Evolutionary conservation across 2,329 filamentous ascomycete species (phyloP), one percentile per base, ranked within the genome.

Genomic region (Colletotrichum lini): DNA sequence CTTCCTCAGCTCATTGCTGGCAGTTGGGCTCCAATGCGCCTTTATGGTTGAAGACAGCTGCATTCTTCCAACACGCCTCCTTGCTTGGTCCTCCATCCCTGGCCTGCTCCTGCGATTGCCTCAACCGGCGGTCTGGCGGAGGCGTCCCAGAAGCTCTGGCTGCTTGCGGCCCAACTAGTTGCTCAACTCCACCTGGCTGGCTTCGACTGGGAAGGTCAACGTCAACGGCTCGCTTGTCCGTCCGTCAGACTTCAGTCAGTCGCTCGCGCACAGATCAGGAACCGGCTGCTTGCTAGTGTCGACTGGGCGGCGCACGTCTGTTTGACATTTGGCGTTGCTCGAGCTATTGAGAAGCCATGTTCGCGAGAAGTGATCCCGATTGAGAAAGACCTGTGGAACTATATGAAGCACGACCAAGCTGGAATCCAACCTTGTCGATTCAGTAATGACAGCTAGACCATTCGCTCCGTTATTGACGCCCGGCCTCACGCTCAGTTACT

Each of bases 101-200:
- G 26, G 50, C 35, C 23, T 57, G 26, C 40, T 42, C 63, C 62
- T 26, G 21, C 47, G 21, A 42, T 53, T 53, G 47, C 47, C 61
- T 56, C 50, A 64, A 70, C 47, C 64, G 64, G 68, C 40, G 16
- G 50, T 67, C 47, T 57, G 64, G 68, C 40, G 16, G 50, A 30
- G 47, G 16, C 35, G 26, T 44, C 56, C 47, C 16, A 53, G 40
- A 30, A 23, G 9, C 65, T 47, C 8, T 12, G n/a, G 69, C 58
- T 68, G 69, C 45, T 69, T 72, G 69, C 69, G 40, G 69, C 65
- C 59, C 64, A 63, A 58, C 59, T 72, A 68, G 65, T 47, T 59
- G 57, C 54, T 30, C 21, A 12, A 42, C 42, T 45, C 42, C 35
- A 38, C 50, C 30, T 64, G 18, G 49, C 53, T 44, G 40, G 21